Evolutionary conservation across 805 yeast species (phyloP).

Genomic region (Pichia californica): DNA sequence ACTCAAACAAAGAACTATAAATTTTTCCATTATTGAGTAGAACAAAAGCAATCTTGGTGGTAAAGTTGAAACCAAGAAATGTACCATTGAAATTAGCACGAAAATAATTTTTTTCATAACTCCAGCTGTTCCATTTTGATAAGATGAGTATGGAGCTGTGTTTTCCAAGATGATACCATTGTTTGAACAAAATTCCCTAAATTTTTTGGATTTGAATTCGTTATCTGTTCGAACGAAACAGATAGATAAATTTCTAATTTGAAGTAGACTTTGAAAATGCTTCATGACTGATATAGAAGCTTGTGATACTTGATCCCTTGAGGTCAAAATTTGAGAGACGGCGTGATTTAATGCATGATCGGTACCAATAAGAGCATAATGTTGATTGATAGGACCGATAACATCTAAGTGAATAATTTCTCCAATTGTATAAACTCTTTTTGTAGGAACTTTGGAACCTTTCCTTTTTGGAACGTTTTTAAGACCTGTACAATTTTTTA

Average conservation of each 20-base stretch:
- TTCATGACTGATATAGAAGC: background rate
- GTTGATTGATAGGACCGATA: background rate
- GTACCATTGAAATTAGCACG: background rate
- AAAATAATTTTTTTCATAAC: background rate
- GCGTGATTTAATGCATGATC: background rate
- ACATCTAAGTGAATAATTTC: background rate
- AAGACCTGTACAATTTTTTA: background rate
- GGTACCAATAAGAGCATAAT: background rate
- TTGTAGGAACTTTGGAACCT: background rate
- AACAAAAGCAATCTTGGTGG: too few species aligned
- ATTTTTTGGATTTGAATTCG: background rate
- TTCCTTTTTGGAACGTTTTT: background rate
- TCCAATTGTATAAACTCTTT: background rate
- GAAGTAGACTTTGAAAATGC: background rate
- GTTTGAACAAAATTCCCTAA: background rate
- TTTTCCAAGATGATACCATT: background rate
- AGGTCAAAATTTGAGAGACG: background rate
- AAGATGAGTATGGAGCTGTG: background rate
- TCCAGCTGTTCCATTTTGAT: slow-evolving; percentile 1
- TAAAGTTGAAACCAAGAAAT: too few species aligned
- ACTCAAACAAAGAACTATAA: too few species aligned
- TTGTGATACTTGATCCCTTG: background rate
- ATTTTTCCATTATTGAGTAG: too few species aligned
- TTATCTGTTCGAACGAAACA: background rate
- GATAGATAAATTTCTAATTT: background rate